Conservation (phyloP, 768 basidiomycete species). For the Amyloporia xantha region DNA sequence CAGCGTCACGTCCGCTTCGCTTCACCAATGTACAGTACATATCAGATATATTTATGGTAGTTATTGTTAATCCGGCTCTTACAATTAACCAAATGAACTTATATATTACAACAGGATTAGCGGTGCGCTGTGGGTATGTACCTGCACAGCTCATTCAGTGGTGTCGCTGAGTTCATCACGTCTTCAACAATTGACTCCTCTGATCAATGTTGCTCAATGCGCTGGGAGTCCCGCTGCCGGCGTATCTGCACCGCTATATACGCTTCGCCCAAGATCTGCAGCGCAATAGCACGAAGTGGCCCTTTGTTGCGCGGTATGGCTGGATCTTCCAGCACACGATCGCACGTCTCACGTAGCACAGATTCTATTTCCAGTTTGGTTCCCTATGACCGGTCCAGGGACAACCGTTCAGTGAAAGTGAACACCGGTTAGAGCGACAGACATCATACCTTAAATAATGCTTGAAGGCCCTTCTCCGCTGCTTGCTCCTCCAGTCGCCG, state of each 20-base stretch:
- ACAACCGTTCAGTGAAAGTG: no score
- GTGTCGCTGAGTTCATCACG: no score
- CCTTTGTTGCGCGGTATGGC: conserved; percentile 48
- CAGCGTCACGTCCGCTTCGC: no score
- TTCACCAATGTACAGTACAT: no score
- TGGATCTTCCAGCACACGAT: conserved; percentile 63
- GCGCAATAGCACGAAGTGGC: conserved; percentile 67
- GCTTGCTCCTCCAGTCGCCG: conserved; percentile 84
- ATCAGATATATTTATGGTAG: no score
- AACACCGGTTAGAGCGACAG: no score
- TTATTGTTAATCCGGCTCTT: no score
- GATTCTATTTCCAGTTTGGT: conserved; percentile 90
- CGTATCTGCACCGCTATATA: conserved; percentile 68
- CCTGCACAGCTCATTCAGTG: no score
- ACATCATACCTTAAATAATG: conserved; percentile 79
- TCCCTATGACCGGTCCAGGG: conserved; percentile 40
- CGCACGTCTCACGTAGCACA: conserved; percentile 82
- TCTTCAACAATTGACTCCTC: no score
- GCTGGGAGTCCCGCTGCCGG: conserved; percentile 33
- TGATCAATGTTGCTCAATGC: background rate
- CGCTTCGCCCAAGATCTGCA: conserved; percentile 81
- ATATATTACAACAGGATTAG: no score
- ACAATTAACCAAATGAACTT: no score
- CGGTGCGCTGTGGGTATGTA: no score
- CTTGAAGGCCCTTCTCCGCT: conserved; percentile 87